Evolutionary conservation across 83 land plant genomes (phyloP).

Genomic region (Picea mariana): DNA sequence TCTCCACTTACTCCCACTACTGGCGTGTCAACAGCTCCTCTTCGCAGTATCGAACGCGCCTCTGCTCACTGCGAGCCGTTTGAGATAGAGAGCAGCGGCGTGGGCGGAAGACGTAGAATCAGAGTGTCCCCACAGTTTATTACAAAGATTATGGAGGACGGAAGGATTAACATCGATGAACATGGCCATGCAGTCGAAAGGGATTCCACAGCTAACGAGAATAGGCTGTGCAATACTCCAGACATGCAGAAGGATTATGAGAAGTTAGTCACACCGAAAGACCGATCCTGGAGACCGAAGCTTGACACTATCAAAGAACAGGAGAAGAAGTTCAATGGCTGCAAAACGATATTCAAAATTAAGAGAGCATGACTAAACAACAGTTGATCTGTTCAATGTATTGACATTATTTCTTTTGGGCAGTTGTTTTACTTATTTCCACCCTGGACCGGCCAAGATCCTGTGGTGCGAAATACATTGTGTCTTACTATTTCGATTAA

Average conservation of each 20-base stretch:
- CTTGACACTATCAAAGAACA: slow-evolving; percentile 52
- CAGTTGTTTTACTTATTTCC: too few relatives aligned
- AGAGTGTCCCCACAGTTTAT: slow-evolving; percentile 49
- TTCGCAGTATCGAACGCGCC: not conserved
- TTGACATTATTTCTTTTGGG: too few relatives aligned
- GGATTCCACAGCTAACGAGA: too few relatives aligned
- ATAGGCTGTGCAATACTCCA: slow-evolving; percentile 41
- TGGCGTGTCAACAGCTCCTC: not conserved
- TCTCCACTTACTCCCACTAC: not conserved
- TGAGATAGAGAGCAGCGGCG: slow-evolving; percentile 6
- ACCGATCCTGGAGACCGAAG: slow-evolving; percentile 53
- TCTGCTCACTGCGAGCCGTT: slow-evolving; percentile 2
- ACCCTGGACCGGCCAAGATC: too few relatives aligned
- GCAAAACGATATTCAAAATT: not conserved
- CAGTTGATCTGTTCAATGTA: too few relatives aligned
- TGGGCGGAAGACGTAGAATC: slow-evolving; percentile 32
- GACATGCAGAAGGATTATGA: slow-evolving; percentile 51
- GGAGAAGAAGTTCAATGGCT: slow-evolving; percentile 1
- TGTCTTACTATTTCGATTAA: too few relatives aligned
- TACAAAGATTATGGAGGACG: slow-evolving; percentile 15
- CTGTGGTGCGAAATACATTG: too few relatives aligned
- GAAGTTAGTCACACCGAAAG: slow-evolving; percentile 32
- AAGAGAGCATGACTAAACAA: too few relatives aligned
- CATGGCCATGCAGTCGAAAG: too few relatives aligned
- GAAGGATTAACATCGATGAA: not conserved